Conservation (phyloP, 2,329 filamentous ascomycete genomes). For the Magnaporthales sp. region DNA sequence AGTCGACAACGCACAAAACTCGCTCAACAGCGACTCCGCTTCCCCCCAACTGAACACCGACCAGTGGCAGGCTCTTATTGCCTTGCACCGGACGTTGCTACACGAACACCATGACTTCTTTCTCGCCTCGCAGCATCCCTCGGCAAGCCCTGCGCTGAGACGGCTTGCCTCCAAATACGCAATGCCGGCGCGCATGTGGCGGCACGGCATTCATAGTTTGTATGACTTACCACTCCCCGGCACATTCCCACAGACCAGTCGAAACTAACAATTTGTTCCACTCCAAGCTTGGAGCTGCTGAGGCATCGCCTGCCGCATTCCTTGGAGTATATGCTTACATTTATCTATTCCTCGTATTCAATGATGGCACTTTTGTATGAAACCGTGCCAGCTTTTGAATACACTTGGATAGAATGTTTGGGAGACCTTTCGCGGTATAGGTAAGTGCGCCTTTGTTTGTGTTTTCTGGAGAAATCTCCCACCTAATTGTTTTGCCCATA, state of each 20-base stretch:
- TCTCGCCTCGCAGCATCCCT: conserved; percentile 77
- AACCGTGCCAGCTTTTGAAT: conserved; percentile 71
- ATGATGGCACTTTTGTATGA: conserved; percentile 86
- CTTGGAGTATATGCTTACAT: conserved; percentile 82
- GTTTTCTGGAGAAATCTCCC: background rate
- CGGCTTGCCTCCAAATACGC: conserved; percentile 70
- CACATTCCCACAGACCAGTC: background rate
- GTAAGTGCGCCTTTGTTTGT: conserved; percentile 8
- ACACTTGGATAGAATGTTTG: conserved; percentile 90
- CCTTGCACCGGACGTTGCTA: conserved; percentile 69
- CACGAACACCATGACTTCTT: conserved; percentile 85
- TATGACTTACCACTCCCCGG: too few relatives aligned
- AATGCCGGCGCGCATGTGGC: conserved; percentile 93
- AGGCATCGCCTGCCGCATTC: conserved; percentile 66
- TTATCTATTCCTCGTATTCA: conserved; percentile 81
- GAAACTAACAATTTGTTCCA: background rate
- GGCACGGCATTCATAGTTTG: conserved; percentile 81
- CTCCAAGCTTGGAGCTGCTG: conserved; percentile 54
- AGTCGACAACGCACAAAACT: conserved; percentile 55
- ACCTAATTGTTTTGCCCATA: background rate
- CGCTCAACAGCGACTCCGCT: conserved; percentile 30
- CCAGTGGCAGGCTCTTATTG: conserved; percentile 79
- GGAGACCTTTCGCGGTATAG: conserved; percentile 76
- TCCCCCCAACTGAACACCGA: conserved; percentile 46
- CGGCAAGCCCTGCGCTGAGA: conserved; percentile 58